Base-by-base conservation (phyloP, 1,284 basidiomycete species). In the Xerocomus amazonicus region DNA sequence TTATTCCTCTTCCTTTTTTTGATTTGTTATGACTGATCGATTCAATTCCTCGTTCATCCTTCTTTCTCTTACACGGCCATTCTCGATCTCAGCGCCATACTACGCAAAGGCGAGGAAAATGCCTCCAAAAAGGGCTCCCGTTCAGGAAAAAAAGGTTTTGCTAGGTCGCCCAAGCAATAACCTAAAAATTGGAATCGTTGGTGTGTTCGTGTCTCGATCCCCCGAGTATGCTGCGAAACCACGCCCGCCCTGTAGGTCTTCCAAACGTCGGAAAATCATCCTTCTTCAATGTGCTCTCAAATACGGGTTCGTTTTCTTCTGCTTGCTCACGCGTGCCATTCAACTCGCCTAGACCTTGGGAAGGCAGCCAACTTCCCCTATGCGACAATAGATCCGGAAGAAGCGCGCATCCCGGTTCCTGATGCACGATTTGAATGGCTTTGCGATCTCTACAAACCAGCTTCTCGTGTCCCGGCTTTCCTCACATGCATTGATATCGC, bases 361-460 rank as follows among this genome's bases (percentile, higher is more conserved):
- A 96, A 97, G 71, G 87, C 92, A 40, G 94, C 94, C 71, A 99
- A 99, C 79, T 99, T 97, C 70, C 97, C 97, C 16, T 99, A 98
- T 65, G 94, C 94, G 12, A 97, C 95, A 46, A 97, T 97, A 69
- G 88, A 92, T 73, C 92, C 78, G 61, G 92, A 84, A 74, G 87
- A 90, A 76, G 93, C 97, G 35, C 92, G 96, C 63, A 93, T 99
- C 54, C 91, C 93, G 34, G 94, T 99, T n/a, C 97, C 97, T 9
- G 97, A 99, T 67, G 68, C 80, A 19, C 89, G 97, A 49, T 98
- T 99, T 64, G 87, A 93, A 53, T 99, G 95, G 95, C 84, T 99
- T 29, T 89, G 81, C 66, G 82, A 91, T 23, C 68, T 82, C 17
- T 99, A 98, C 80, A 97, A 98, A 71, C 96, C 97, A 16, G 80